A percentile compares a stretch with the other conserved stretches of the same genome.
Evolutionary conservation across 2,329 filamentous ascomycete species (phyloP).

Genomic region (Colletotrichum chlorophyti): DNA sequence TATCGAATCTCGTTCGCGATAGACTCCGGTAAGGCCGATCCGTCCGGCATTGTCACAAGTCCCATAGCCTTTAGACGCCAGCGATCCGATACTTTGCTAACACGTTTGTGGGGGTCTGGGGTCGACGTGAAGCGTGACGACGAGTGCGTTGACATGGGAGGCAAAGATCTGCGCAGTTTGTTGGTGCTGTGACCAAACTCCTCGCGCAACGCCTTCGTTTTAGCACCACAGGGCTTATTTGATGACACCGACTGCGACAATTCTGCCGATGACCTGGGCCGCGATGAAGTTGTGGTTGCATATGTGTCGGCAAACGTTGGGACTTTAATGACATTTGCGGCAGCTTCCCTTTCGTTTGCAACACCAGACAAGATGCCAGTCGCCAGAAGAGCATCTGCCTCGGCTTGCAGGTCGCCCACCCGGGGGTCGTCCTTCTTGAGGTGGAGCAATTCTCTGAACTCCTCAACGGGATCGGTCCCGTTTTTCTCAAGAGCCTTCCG

Average conservation of each 20-base stretch:
- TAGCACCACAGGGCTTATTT: conserved; percentile 34
- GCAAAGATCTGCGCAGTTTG: conserved; percentile 47
- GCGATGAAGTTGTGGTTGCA: conserved; percentile 9
- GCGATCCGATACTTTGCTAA: conserved; percentile 48
- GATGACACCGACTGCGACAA: conserved; percentile 22
- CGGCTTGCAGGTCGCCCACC: conserved; percentile 37
- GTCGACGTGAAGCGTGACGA: conserved; percentile 22
- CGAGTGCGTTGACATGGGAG: conserved; percentile 36
- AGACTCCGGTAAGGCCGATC: conserved; percentile 59
- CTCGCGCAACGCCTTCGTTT: conserved; percentile 46
- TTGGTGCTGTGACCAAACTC: conserved; percentile 37
- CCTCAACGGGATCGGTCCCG: conserved; percentile 40
- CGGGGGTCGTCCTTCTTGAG: conserved; percentile 37
- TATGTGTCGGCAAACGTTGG: conserved; percentile 6
- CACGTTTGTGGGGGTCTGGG: conserved; percentile 29
- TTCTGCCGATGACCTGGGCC: conserved; percentile 8
- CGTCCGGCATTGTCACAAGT: conserved; percentile 59
- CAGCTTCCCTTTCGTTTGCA: conserved; percentile 43
- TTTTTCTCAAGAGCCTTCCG: conserved; percentile 14
- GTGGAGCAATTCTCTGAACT: conserved; percentile 42
- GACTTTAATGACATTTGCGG: conserved; percentile 42
- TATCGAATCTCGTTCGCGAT: conserved; percentile 53
- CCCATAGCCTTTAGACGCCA: conserved; percentile 58
- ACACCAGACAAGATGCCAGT: conserved; percentile 51
- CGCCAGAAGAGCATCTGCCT: conserved; percentile 46